Base-by-base conservation (phyloP, 2,329 filamentous ascomycete genomes). In the Pseudogymnoascus sp. region DNA sequence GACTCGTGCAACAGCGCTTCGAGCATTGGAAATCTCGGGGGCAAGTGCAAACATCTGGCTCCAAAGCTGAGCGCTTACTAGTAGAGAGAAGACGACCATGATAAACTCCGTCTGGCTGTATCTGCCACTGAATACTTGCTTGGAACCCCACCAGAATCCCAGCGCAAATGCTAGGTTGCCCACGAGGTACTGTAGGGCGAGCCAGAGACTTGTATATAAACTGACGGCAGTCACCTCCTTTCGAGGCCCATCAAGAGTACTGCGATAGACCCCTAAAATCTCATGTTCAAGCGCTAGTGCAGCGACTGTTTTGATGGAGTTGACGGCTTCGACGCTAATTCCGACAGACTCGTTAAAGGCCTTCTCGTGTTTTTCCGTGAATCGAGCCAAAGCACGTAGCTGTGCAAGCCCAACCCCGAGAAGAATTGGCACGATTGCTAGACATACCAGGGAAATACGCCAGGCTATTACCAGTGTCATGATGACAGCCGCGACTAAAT, bases 361-460 rank as follows among this genome's bases (percentile, higher is more conserved):
- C 25, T 80, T 82, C 42, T 85, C 81, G 66, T 89, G 85, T 12
- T 82, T 79, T 61, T 82, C 79, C 62, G 89, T 83, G 60, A 87
- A 87, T 39, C 80, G 78, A 2, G 82, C 80, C 1, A 89, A 79
- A 3, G 85, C 79, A 2, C 80, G 80, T 10, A 90, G 77, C 66
- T 88, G 83, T 83, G 90, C 84, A 64, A 88, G 79, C 0, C 88
- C 87, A 0, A 86, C 80, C 2, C 84, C 87, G 0, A 91, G 78
- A 6, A 90, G 80, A 21, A 91, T 74, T 0, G 88, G 88, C 0
- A 91, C 83, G 6, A 83, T 78, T 0, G 86, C 81, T 2, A 91
- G 76, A 63, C 85, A 88, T 4, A 90, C 87, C 8, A 92, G 72
- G 0, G 87, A 87, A 63, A 91, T 89, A 69, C 83, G 87, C 88